A percentile compares a stretch with the other conserved stretches of the same genome.
phyloP scores from a whole-genome alignment of 2,329 filamentous ascomycete species.

The Colletotrichum falcatum region DNA sequence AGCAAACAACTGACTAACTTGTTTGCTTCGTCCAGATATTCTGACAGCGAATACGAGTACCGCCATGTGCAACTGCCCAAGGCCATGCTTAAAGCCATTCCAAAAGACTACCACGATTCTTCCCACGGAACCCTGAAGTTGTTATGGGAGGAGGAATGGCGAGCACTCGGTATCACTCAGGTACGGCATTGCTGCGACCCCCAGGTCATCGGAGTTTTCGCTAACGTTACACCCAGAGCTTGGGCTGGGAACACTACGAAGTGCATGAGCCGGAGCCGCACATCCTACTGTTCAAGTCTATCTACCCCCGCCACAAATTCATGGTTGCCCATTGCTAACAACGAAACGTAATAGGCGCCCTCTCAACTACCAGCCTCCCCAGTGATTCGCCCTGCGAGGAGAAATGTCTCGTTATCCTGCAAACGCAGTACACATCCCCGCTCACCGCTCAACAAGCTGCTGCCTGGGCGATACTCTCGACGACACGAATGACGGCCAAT shows the following conservation, averaged over 20 bases:
- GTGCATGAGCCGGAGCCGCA: conserved; percentile 99
- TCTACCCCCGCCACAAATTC: conserved; percentile 41
- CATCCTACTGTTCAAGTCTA: conserved; percentile 98
- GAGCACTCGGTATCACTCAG: conserved; percentile 96
- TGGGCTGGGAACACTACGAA: conserved; percentile 99
- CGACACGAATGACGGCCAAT: conserved; percentile 41
- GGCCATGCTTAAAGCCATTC: conserved; percentile 97
- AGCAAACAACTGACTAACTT: conserved; percentile 9
- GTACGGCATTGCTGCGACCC: conserved; percentile 58
- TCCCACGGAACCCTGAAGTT: conserved; percentile 93
- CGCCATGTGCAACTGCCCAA: conserved; percentile 98
- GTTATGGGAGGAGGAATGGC: conserved; percentile 98
- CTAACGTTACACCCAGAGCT: conserved; percentile 70
- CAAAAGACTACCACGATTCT: conserved; percentile 92
- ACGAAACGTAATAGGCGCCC: conserved; percentile 69
- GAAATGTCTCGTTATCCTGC: conserved; percentile 32
- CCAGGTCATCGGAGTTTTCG: neutral
- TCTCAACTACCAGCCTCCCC: conserved; percentile 84
- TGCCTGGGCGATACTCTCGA: conserved; percentile 34
- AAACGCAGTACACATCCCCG: conserved; percentile 33
- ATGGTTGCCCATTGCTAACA: conserved; percentile 6
- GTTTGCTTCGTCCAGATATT: conserved; percentile 73
- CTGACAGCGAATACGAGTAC: conserved; percentile 93
- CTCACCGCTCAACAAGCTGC: conserved; percentile 28
- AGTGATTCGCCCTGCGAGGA: conserved; percentile 51